phyloP scores from a whole-genome alignment of 768 basidiomycete species.

The Lactarius tabidus region DNA sequence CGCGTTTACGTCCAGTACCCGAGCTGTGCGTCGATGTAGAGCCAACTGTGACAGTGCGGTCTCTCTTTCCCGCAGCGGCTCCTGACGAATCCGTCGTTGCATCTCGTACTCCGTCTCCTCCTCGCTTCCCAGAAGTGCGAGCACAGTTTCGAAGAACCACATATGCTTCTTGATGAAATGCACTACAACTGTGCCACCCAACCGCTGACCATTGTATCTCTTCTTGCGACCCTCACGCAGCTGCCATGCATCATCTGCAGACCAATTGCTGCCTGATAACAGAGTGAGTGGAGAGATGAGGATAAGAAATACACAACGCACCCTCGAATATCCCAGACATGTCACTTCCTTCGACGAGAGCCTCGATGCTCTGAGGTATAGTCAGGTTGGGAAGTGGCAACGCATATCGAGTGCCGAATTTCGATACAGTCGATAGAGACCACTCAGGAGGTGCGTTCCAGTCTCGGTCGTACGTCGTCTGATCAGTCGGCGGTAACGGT shows the following conservation, averaged over 20 bases:
- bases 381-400: conserved; percentile 66
- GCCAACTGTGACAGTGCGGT: background rate
- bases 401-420: conserved; percentile 72
- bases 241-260: conserved; percentile 63
- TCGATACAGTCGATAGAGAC: conserved; percentile 82
- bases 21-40: background rate
- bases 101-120: conserved; percentile 53
- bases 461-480: conserved; percentile 28
- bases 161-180: conserved; percentile 97
- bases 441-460: conserved; percentile 51
- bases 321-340: conserved; percentile 73
- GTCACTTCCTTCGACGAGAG: conserved; percentile 86
- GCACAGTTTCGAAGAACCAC: conserved; percentile 93
- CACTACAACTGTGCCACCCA: conserved; percentile 92
- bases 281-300: conserved; percentile 2
- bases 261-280: conserved; percentile 52
- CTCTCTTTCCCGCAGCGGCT: background rate
- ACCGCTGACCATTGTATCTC: conserved; percentile 62
- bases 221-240: conserved; percentile 65
- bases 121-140: conserved; percentile 80
- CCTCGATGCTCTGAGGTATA: conserved; percentile 73
- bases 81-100: conserved; percentile 17
- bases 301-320: conserved; percentile 28
- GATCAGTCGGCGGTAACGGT: conserved; percentile 24
- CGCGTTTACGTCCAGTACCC: background rate